A percentile compares a stretch with the other conserved stretches of the same genome.
These are phyloP conservation scores for Panaeolus papilionaceus DNA, from an alignment of 768 basidiomycete genomes.

Conservation along the genomic window DNA sequence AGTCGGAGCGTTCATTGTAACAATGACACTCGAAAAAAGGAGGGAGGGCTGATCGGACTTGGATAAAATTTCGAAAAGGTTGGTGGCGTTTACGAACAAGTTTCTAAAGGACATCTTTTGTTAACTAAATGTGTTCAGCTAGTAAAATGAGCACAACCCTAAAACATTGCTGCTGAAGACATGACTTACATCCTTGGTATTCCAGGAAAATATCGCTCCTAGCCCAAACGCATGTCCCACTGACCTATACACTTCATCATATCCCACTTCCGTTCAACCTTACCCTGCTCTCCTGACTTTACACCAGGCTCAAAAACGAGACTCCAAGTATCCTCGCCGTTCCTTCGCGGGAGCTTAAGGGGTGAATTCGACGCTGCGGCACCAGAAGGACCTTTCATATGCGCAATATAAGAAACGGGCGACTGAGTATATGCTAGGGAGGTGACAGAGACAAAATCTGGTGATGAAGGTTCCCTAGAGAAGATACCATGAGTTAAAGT, in stretches of 20 bases:
- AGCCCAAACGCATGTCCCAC: conserved; percentile 48
- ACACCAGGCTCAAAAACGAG: conserved; percentile 41
- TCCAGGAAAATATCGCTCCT: neutral
- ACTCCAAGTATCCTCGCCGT: conserved; percentile 62
- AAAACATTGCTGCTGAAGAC: neutral
- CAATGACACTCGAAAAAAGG: too few species aligned
- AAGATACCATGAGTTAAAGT: conserved; percentile 4
- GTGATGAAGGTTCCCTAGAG: neutral
- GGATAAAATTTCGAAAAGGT: neutral
- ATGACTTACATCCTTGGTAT: neutral
- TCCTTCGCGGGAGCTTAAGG: conserved; percentile 47
- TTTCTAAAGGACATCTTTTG: neutral
- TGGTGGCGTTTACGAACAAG: neutral
- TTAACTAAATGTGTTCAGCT: neutral
- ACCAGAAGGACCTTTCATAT: conserved; percentile 20
- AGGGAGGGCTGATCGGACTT: too few species aligned
- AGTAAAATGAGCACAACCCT: neutral
- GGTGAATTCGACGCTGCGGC: conserved; percentile 45
- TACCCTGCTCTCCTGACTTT: conserved; percentile 5
- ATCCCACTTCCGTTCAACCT: conserved; percentile 40
- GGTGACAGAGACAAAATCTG: conserved; percentile 47
- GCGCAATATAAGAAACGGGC: conserved; percentile 60
- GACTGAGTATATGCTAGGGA: conserved; percentile 49
- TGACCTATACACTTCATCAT: conserved; percentile 50
- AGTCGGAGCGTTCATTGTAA: neutral